Conservation (phyloP, 169 alveolate genomes). For the Babesia bigemina region DNA sequence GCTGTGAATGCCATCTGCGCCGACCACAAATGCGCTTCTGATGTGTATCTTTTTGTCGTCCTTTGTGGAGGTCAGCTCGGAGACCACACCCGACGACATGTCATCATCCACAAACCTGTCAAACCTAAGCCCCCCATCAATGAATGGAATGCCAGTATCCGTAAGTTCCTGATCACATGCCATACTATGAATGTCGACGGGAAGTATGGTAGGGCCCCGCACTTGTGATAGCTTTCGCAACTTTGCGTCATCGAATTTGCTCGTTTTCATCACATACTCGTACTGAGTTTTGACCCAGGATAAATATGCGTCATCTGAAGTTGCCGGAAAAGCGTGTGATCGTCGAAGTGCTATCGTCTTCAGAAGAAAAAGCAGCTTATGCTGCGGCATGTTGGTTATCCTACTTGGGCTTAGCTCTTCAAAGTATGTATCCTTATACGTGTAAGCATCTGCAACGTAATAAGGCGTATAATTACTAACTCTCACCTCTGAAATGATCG, state of each 20-base stretch:
- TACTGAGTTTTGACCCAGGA: slow-evolving; percentile 59
- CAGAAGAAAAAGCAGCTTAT: slow-evolving; percentile 75
- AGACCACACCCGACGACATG: slow-evolving; percentile 28
- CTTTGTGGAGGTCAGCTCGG: slow-evolving; percentile 42
- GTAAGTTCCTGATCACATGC: not conserved
- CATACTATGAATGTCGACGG: not conserved
- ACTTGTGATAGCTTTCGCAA: slow-evolving; percentile 22
- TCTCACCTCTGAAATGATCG: slow-evolving; percentile 53
- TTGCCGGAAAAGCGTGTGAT: slow-evolving; percentile 43
- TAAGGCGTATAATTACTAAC: not conserved
- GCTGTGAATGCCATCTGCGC: slow-evolving; percentile 75
- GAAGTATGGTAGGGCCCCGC: slow-evolving; percentile 31
- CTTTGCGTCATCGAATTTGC: slow-evolving; percentile 25
- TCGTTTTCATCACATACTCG: slow-evolving; percentile 46
- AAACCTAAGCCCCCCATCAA: slow-evolving; percentile 61
- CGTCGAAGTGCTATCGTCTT: slow-evolving; percentile 56
- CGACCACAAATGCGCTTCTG: slow-evolving; percentile 61
- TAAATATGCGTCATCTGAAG: slow-evolving; percentile 43
- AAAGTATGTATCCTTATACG: slow-evolving; percentile 73
- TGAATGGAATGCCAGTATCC: slow-evolving; percentile 28
- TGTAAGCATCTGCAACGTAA: slow-evolving; percentile 52
- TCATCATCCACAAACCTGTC: slow-evolving; percentile 41
- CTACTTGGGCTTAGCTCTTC: slow-evolving; percentile 81
- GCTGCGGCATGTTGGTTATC: slow-evolving; percentile 82
- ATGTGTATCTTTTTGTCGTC: slow-evolving; percentile 28